phyloP scores from a whole-genome alignment of 1,139 yeast species.

The Casaregolazyma suthepensis region DNA sequence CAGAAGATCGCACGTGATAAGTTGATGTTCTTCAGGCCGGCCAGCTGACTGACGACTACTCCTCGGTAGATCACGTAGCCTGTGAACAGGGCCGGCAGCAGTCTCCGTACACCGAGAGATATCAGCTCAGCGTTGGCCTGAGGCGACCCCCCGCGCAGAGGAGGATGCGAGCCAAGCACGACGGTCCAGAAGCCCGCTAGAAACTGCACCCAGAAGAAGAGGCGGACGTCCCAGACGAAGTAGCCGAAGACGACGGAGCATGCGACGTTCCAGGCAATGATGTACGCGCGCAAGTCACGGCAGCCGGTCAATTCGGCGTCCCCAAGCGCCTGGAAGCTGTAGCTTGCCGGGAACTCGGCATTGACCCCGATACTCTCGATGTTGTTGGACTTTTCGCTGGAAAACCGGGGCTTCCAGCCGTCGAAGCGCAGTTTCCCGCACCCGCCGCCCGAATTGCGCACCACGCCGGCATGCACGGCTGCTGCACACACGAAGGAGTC shows the following conservation, averaged over 20 bases:
- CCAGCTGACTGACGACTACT: slow-evolving; percentile 38
- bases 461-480: slow-evolving; percentile 77
- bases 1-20: slow-evolving; percentile 56
- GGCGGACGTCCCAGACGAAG: slow-evolving; percentile 49
- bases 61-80: slow-evolving; percentile 66
- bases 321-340: slow-evolving; percentile 42
- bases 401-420: slow-evolving; percentile 43
- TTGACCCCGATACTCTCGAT: slow-evolving; percentile 56
- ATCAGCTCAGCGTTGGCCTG: slow-evolving; percentile 51
- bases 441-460: slow-evolving; percentile 75
- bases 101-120: slow-evolving; percentile 65
- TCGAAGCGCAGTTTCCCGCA: slow-evolving; percentile 60
- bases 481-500: slow-evolving; percentile 90
- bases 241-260: slow-evolving; percentile 50
- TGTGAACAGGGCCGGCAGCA: slow-evolving; percentile 69
- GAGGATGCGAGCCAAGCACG: slow-evolving; percentile 77
- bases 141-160: slow-evolving; percentile 51
- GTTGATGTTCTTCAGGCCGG: slow-evolving; percentile 25
- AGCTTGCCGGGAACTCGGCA: slow-evolving; percentile 73
- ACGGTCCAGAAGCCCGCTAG: slow-evolving; percentile 86
- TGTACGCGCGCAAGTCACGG: slow-evolving; percentile 56
- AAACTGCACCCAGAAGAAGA: slow-evolving; percentile 56
- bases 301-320: slow-evolving; percentile 41
- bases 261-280: slow-evolving; percentile 52
- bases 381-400: slow-evolving; percentile 35